Base-by-base conservation (phyloP, 2,329 filamentous ascomycete species). In the Paecilomyces niveus region DNA sequence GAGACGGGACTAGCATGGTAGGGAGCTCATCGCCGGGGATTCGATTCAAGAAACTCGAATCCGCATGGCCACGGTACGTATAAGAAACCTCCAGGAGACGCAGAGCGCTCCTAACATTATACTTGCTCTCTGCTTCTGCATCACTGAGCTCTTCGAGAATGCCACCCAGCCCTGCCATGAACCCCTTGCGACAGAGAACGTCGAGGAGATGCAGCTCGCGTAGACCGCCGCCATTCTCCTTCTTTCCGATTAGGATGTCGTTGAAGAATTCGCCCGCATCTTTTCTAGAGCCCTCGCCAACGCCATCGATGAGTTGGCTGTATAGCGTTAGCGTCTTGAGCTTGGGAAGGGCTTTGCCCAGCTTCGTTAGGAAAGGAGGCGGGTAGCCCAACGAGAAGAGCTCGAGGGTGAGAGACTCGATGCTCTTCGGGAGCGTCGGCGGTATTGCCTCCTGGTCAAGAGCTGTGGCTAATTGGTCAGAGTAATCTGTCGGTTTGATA, bases 351-450 rank as follows among this genome's bases (percentile, higher is more conserved):
- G 69, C 63, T n/a, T 70, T 65, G 5, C 74, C 72, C 3, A 81
- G 66, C 1, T 68, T 64, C 8, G 65, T 70, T 13, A 81, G 68
- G 64, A 79, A 81, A 10, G 72, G 73, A 0, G 73, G 70, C 7
- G 72, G 76, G 63, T 79, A 81, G 33, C 79, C 79, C 5, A 80
- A 68, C 11, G 72, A 72, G 71, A 81, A 81, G 29, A 80, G 71
- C 62, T 81, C 79, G 50, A 81, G 73, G 0, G 77, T 80, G 1
- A 81, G 68, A 57, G 67, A 67, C 33, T 76, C 75, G 61, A 81
- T 78, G 21, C 64, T 66, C 13, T 56, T 26, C 0, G 78, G 78
- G 0, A 80, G 67, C 2, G 64, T 59, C 2, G 77, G 73, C 3
- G 54, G 54, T 18, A 57, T 50, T n/a, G 54, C 49, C 29, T 53